A percentile compares a stretch with the other conserved stretches of the same genome.
Conservation (phyloP, 2,329 filamentous ascomycete species). For the Beauveria medogensis region DNA sequence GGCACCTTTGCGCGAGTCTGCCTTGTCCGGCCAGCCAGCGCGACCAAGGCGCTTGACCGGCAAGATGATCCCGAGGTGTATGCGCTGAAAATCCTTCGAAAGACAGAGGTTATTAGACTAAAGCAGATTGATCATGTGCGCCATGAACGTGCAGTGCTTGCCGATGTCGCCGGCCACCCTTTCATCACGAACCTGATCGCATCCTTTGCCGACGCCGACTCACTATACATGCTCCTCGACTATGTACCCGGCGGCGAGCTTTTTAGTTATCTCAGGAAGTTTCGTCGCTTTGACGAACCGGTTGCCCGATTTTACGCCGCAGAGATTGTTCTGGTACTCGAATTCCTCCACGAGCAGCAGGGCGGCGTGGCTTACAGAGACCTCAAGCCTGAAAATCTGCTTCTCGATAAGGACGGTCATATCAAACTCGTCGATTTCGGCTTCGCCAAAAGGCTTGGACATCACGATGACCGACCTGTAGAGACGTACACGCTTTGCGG, state of each 20-base stretch:
- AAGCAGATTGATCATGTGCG: conserved; percentile 84
- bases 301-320: conserved; percentile 76
- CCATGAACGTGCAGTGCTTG: conserved; percentile 71
- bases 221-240: conserved; percentile 75
- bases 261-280: conserved; percentile 72
- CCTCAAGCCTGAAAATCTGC: conserved; percentile 74
- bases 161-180: conserved; percentile 69
- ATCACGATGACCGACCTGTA: conserved; percentile 37
- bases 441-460: conserved; percentile 70
- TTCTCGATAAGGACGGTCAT: conserved; percentile 70
- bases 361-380: conserved; percentile 74
- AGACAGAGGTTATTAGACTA: conserved; percentile 65
- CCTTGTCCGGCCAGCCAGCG: conserved; percentile 58
- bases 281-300: conserved; percentile 69
- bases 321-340: conserved; percentile 74
- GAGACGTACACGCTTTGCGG: conserved; percentile 81
- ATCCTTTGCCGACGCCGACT: conserved; percentile 72
- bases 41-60: conserved; percentile 27
- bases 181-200: conserved; percentile 75
- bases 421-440: conserved; percentile 81
- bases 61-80: conserved; percentile 48
- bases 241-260: conserved; percentile 79
- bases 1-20: conserved; percentile 79
- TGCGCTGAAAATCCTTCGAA: conserved; percentile 72
- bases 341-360: conserved; percentile 71